These are phyloP conservation scores for Exophiala viscosa DNA, from an alignment of 2,329 filamentous ascomycete species.

Conservation along the genomic window DNA sequence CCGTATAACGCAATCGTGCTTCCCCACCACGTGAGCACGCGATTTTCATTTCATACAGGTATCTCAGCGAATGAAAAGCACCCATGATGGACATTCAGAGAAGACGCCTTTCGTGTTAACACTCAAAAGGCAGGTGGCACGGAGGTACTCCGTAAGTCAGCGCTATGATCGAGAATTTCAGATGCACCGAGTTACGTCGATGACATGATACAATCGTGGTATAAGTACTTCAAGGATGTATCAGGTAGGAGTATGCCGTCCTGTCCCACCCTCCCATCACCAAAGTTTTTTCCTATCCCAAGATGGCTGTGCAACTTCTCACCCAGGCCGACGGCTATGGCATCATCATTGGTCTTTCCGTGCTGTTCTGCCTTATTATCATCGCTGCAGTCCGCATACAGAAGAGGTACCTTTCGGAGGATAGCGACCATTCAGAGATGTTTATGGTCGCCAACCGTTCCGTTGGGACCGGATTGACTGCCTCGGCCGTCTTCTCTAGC, in stretches of 20 bases:
- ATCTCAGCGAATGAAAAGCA: conserved; percentile 2
- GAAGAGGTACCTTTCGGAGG: conserved; percentile 41
- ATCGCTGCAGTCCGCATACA: conserved; percentile 47
- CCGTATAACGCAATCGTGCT: conserved; percentile 11
- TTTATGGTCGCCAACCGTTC: conserved; percentile 40
- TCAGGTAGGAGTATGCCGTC: not conserved
- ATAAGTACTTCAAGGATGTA: conserved; percentile 4
- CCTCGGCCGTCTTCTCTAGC: conserved; percentile 38
- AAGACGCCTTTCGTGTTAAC: not conserved
- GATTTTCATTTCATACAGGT: conserved; percentile 1
- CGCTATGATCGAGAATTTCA: not conserved
- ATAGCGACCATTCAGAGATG: conserved; percentile 43
- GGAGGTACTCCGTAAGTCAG: not conserved
- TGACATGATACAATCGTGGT: not conserved
- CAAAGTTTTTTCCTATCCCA: not conserved
- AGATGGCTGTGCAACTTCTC: conserved; percentile 27
- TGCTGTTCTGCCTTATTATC: conserved; percentile 48
- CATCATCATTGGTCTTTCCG: conserved; percentile 47
- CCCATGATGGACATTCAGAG: not conserved
- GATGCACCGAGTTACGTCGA: not conserved
- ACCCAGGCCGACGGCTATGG: conserved; percentile 43
- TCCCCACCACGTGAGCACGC: conserved; percentile 10
- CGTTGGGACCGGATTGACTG: conserved; percentile 37
- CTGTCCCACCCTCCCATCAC: not conserved
- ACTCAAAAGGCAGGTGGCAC: not conserved